phyloP scores from a whole-genome alignment of 2,329 filamentous ascomycete species.

The Camptophora hylomeconis region DNA sequence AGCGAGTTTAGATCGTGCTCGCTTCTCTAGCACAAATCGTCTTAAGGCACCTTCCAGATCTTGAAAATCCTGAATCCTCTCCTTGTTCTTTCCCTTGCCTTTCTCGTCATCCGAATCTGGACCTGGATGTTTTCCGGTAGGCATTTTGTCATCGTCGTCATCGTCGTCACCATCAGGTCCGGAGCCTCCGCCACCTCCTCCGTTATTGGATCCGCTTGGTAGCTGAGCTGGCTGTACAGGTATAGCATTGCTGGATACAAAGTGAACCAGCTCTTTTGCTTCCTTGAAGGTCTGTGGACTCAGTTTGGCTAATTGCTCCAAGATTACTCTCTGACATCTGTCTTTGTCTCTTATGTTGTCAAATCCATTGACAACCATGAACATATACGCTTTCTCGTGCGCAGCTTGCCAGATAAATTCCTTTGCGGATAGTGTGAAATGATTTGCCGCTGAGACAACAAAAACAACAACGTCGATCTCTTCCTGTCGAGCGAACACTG shows the following conservation, averaged over 20 bases:
- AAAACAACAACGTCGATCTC: conserved; percentile 99
- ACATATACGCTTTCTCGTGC: conserved; percentile 94
- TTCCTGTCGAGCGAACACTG: conserved; percentile 91
- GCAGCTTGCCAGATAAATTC: conserved; percentile 96
- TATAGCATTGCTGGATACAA: conserved; percentile 93
- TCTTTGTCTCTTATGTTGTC: conserved; percentile 88
- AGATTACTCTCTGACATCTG: conserved; percentile 79
- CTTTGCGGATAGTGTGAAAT: conserved; percentile 94
- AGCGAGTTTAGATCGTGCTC: conserved; percentile 85
- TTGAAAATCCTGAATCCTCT: conserved; percentile 82
- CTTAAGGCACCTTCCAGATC: conserved; percentile 77
- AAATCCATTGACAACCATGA: conserved; percentile 96
- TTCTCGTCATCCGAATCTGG: conserved; percentile 45
- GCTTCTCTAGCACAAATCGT: conserved; percentile 89
- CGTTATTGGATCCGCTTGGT: conserved; percentile 38
- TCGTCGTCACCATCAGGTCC: conserved; percentile 27
- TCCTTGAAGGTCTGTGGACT: conserved; percentile 92
- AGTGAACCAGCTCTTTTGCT: conserved; percentile 83
- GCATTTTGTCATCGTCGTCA: conserved; percentile 40
- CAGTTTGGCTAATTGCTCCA: conserved; percentile 77
- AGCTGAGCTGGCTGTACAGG: conserved; percentile 53
- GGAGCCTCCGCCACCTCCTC: conserved; percentile 44
- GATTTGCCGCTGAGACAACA: conserved; percentile 92
- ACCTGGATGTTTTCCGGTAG: conserved; percentile 39
- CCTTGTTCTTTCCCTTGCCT: conserved; percentile 77